Base-by-base conservation (phyloP, 2,329 filamentous ascomycete species). In the Fusarium sp. region DNA sequence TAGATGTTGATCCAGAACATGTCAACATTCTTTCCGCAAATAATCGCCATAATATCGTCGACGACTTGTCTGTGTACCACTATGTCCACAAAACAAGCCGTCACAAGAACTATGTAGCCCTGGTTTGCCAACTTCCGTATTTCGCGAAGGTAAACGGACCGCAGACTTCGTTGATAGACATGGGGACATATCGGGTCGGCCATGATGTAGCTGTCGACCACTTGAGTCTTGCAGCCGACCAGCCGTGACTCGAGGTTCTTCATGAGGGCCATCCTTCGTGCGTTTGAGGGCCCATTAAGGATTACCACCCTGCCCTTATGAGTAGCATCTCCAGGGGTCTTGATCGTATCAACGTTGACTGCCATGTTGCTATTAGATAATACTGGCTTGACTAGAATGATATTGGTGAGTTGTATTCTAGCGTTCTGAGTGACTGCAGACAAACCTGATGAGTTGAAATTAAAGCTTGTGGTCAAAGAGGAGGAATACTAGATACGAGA, bases 161-260 rank as follows among this genome's bases (percentile, higher is more conserved):
- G 61, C 7, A 48, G 45, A 14, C 40, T 35, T 8, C 41, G 51
- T 24, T 49, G 40, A 9, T 33, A 37, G 22, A 28, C 7, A 19
- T 56, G 58, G 17, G 50, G 33, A 28, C 22, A 51, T 5, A 46
- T 24, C 9, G 40, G 55, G 8, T 47, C 30, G 6, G 57, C 49
- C 47, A 66, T 62, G 10, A 66, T 35, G 10, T 56, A 51, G 7
- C 46, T 68, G 32, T 69, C 44, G 28, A 69, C 37, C 24, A 67
- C 20, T 5, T 24, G 40, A 6, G 41, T 47, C 3, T 50, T 50
- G 8, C 44, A 43, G 17, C 22, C 24, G 5, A 24, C 11, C n/a
- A 51, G 40, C 7, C 19, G 37, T 10, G 24, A 11, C 17, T 58
- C 22, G 7, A 69, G 14, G 15, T 19, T 26, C 17, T 33, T 48